A percentile compares a stretch with the other conserved stretches of the same genome.
These are phyloP conservation scores for Colletotrichum sp. DNA, from an alignment of 2,329 filamentous ascomycete species.

Conservation along the genomic window DNA sequence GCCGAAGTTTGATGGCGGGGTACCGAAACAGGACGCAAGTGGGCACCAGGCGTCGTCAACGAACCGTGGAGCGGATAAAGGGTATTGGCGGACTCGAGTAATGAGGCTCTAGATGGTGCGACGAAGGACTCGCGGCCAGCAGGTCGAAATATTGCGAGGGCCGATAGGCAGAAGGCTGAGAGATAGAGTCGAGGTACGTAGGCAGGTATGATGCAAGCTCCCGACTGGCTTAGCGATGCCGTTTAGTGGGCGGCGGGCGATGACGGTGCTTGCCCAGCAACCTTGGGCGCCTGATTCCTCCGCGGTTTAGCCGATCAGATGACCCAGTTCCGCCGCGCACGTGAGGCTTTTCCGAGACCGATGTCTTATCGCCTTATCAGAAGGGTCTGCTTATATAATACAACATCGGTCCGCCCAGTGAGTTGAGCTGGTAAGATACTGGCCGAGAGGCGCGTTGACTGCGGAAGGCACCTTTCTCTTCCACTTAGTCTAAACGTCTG, in stretches of 20 bases:
- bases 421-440: neutral
- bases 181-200: conserved; percentile 3
- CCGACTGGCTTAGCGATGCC: conserved; percentile 18
- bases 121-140: conserved; percentile 8
- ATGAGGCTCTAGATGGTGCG: neutral
- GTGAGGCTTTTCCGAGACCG: neutral
- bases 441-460: neutral
- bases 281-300: neutral
- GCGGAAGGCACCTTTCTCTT: neutral
- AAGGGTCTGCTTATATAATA: neutral
- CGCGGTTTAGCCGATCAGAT: conserved; percentile 16
- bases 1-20: conserved; percentile 22
- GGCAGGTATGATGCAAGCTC: conserved; percentile 20
- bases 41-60: conserved; percentile 10
- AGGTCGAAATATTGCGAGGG: neutral
- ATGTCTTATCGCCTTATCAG: neutral
- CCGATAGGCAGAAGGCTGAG: conserved; percentile 8
- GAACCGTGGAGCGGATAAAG: neutral
- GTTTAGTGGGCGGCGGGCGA: conserved; percentile 19
- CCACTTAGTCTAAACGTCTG: neutral
- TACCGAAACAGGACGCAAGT: conserved; percentile 17
- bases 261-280: conserved; percentile 19
- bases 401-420: neutral
- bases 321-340: neutral
- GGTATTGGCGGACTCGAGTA: neutral